Conservation (phyloP, 305 asterid genomes). For the Rubia tinctorum region DNA sequence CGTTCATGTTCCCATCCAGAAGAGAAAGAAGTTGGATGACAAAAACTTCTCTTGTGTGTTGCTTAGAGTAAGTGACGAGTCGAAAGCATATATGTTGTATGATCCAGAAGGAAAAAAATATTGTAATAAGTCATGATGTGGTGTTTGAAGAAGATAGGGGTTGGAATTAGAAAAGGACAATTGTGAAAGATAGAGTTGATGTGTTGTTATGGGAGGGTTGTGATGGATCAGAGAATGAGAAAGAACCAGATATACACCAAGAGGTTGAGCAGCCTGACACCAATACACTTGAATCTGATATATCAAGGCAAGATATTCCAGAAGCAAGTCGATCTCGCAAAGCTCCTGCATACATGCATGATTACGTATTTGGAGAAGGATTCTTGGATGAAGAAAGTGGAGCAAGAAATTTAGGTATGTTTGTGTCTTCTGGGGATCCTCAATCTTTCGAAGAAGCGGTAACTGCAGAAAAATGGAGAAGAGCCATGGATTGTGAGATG, state of each 20-base stretch:
- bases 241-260: neutral
- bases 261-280: neutral
- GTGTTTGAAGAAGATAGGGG: conserved; percentile 7
- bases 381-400: no score
- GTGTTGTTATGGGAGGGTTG: neutral
- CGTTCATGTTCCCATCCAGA: neutral
- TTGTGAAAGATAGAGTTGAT: no score
- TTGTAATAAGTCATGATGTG: neutral
- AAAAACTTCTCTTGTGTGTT: conserved; percentile 3
- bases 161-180: neutral
- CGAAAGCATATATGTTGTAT: conserved; percentile 5
- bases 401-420: neutral
- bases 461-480: conserved; percentile 6
- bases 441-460: neutral
- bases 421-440: neutral
- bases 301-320: no score
- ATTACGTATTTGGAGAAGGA: neutral
- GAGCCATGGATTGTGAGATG: neutral
- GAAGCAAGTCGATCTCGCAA: neutral
- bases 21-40: neutral
- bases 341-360: neutral
- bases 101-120: neutral
- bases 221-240: neutral
- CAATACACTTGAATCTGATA: no score
- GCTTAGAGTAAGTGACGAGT: neutral